Evolutionary conservation across 2,329 filamentous ascomycete genomes (phyloP).

Genomic region (Aspergillus fumigatiaffinis): DNA sequence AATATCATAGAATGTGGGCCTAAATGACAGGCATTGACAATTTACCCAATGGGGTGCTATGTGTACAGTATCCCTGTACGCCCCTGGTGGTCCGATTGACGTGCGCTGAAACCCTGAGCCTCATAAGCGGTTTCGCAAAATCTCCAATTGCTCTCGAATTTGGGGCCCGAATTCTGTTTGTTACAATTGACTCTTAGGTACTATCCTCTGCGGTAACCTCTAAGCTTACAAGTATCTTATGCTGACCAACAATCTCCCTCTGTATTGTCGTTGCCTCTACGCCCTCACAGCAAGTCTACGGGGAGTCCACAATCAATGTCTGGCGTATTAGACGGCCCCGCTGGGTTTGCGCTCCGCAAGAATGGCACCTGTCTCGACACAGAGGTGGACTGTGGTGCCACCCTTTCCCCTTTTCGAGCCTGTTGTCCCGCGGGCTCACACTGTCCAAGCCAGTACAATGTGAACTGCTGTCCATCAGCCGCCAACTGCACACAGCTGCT

Average conservation of each 20-base stretch:
- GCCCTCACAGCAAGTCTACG: neutral
- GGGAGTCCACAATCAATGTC: neutral
- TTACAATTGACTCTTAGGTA: neutral
- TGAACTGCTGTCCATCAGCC: neutral
- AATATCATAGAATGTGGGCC: neutral
- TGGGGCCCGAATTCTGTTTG: neutral
- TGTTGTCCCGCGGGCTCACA: neutral
- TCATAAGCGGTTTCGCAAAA: neutral
- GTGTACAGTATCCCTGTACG: neutral
- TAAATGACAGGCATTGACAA: neutral
- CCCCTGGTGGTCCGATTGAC: neutral
- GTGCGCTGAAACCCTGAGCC: neutral
- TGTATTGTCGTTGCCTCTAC: neutral
- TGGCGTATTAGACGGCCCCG: neutral
- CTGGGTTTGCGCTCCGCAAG: neutral
- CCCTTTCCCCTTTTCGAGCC: neutral
- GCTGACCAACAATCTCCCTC: neutral
- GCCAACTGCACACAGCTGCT: neutral
- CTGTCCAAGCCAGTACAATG: neutral
- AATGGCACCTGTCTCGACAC: neutral
- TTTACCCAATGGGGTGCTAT: neutral
- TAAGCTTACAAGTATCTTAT: neutral
- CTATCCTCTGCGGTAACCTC: neutral
- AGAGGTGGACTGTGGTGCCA: neutral
- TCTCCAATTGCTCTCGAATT: neutral